phyloP scores from a whole-genome alignment of 129 eudicot genomes.

The Artemisia tridentata region DNA sequence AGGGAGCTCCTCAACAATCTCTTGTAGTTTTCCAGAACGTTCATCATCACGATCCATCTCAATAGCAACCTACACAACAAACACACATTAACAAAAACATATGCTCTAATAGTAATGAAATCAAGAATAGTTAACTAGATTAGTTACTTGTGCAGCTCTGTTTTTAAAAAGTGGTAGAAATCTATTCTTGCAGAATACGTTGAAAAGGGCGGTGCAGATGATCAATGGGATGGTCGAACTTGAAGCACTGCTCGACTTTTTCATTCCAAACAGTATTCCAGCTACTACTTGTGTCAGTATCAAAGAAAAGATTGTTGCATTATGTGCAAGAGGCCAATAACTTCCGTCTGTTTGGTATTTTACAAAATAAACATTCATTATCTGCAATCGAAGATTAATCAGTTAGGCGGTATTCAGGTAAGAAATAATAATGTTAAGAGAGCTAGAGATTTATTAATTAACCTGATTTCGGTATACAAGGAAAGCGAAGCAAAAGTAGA shows the following conservation, averaged over 20 bases:
- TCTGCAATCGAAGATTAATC: constrained; percentile 44
- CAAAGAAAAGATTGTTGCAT: constrained; percentile 76
- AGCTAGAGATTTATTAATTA: not conserved
- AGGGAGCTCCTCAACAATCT: constrained; percentile 43
- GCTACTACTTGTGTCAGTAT: constrained; percentile 81
- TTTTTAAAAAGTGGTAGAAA: constrained; percentile 64
- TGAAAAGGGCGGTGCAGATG: constrained; percentile 67
- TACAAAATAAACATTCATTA: constrained; percentile 74
- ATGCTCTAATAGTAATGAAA: no score
- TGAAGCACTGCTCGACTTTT: constrained; percentile 64
- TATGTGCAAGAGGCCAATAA: constrained; percentile 87
- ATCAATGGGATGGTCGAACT: constrained; percentile 67
- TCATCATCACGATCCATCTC: constrained; percentile 94
- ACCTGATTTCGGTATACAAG: constrained; percentile 94
- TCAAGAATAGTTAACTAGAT: not conserved
- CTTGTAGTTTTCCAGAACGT: constrained; percentile 43
- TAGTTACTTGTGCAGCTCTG: constrained; percentile 55
- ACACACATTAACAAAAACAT: not conserved
- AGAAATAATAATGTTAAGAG: not conserved
- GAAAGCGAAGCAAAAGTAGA: constrained; percentile 81
- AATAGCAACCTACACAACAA: constrained; percentile 51
- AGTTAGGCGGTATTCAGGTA: not conserved
- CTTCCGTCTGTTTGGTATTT: constrained; percentile 82
- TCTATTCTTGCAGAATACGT: constrained; percentile 73
- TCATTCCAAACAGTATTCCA: constrained; percentile 67